Base-by-base conservation (phyloP, 2,329 filamentous ascomycete species). In the Neofusicoccum laricinum region DNA sequence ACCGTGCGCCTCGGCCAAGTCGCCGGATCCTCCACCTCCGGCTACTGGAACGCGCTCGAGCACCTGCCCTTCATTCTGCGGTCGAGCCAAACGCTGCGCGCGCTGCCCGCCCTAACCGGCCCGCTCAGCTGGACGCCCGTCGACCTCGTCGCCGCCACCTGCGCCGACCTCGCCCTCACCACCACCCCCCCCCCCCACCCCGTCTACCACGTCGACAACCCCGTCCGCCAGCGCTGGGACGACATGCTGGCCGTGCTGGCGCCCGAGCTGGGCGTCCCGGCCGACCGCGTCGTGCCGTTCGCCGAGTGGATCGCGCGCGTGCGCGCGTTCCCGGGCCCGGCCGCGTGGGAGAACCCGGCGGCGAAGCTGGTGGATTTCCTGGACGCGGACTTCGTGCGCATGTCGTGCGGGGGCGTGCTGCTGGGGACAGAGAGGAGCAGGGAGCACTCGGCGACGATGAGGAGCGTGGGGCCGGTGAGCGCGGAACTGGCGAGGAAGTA, bases 11-110 rank as follows among this genome's bases (percentile, higher is more conserved):
- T 80, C 0, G 85, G 82, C 0, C 85, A 87, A 69, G 82, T 87
- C 45, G 76, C 84, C 1, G 85, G 85, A 0, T 82, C 79, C 0
- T 78, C 68, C 2, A 75, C 64, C 0, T 84, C 73, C 62, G 84
- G 84, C 0, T 81, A 80, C 68, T 87, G 85, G 85, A 87, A 86
- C 66, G 72, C 78, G 0, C 75, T 77, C 32, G 83, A 86, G 68
- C 82, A 86, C 66, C 72, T 86, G 12, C 68, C 75, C 0, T 83
- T 84, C 66, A 64, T 86, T 21, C 69, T 84, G 59, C 85, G 85
- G 69, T 82, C 80, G 0, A 78, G 80, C 0, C 81, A 85, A 66
- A 79, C 78, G 0, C 66, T 85, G 0, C 71, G 72, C 0, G 74
- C 70, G 0, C 67, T 82, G 8, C 82, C 83, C 0, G 73, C 79